Base-by-base conservation (phyloP, 2,329 filamentous ascomycete species). In the Incumbomyces delicatus region DNA sequence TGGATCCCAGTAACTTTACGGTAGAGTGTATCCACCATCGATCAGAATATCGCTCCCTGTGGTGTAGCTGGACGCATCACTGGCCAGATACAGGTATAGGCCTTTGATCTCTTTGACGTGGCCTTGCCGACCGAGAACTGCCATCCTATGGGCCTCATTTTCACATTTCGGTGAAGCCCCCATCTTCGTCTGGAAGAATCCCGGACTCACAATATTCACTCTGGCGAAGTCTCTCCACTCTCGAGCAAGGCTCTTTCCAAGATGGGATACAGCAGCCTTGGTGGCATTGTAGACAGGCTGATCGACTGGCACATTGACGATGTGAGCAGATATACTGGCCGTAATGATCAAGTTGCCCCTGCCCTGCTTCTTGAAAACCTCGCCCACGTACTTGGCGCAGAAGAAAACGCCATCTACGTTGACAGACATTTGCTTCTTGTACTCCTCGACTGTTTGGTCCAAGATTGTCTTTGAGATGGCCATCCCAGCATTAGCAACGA, bases 221-320 rank as follows among this genome's bases (percentile, higher is more conserved):
- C 76, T 66, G 2, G 75, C 75, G 52, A 78, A 77, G 2, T 75
- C 72, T 11, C 72, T 61, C 76, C 76, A 78, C 52, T 79, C 75
- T 5, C 72, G 63, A 0, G 76, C 74, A 20, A 79, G 63, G 1
- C 66, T 72, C 58, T 76, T 77, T 41, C 73, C 73, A 33, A 79
- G 68, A 47, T 79, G 76, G 2, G 70, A 73, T 12, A 77, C 68
- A 22, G 68, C 75, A 1, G 76, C 75, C 56, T 79, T 78, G 22
- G 69, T 72, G 7, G 67, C 68, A 51, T 79, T 79, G 60, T 78
- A 79, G 12, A 74, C 70, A 1, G 74, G 70, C 54, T 78, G 75
- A 39, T 76, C 72, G 12, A 68, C 61, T 1, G 72, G 73, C 1
- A 74, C 71, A 45, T 75, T 76, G 53, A 74, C 73, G 35, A 75